Base-by-base conservation (phyloP, 768 basidiomycete species). In the Strobilomyces dryophilus region DNA sequence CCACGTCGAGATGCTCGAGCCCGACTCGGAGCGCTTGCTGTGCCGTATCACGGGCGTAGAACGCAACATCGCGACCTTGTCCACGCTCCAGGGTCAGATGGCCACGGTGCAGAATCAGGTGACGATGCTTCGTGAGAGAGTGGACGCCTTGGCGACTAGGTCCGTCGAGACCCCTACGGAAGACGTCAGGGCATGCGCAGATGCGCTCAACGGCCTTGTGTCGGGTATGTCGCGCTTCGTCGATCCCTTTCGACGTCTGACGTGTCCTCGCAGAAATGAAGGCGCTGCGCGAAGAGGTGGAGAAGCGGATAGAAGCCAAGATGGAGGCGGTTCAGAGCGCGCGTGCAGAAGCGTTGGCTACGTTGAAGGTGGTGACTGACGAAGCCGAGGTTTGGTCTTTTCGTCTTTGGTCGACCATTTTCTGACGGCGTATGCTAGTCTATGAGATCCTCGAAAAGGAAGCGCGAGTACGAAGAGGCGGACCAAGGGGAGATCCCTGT, bases 371-470 rank as follows among this genome's bases (percentile, higher is more conserved):
- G 27, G 63, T 70, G 10, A 67, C 73, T 34, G 63, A 70, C 35
- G 63, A 72, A 45, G 65, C 67, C 4, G 68, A 72, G 52, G 70
- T 67, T 24, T 1, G 14, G 58, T 24, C n/a, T 52, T 56, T 43
- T 35, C 53, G 7, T 52, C 49, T 54, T 45, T 47, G 37, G 42
- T 20, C 41, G 46, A 10, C 60, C 63, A 59, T 36, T 61, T 44
- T 54, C 57, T 63, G 61, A 65, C 65, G 71, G 57, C 52, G 27
- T 52, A 8, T 51, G 56, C 8, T 18, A 66, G 65, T 58, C 55
- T 61, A 20, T 69, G 55, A 67, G 67, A 55, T 76, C 78, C 47
- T 70, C 77, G 69, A 88, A 89, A 71, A 81, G 86, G 54, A 89
- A 87, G 70, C 84, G 84, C 45, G 59, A 53, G 37, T 76, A 77